phyloP scores from a whole-genome alignment of 2,329 filamentous ascomycete species.

The Penicillium concentricum region DNA sequence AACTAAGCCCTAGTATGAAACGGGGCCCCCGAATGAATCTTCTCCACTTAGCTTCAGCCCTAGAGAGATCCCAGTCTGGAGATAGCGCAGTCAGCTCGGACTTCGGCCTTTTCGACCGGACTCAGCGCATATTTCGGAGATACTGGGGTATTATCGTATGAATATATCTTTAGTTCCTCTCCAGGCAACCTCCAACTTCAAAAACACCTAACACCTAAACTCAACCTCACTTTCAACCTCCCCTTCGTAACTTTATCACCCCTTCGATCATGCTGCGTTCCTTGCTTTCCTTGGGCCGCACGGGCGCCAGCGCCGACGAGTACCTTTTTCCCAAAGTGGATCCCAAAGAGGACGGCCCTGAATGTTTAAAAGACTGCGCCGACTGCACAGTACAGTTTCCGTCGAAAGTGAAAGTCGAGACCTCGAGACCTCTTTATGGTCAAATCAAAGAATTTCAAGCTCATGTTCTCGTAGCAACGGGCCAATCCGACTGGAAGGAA shows the following conservation, averaged over 20 bases:
- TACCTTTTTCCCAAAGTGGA: conserved; percentile 41
- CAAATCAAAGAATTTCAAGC: conserved; percentile 37
- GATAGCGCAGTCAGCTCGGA: background rate
- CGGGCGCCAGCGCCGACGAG: conserved; percentile 17
- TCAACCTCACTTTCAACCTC: background rate
- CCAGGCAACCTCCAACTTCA: background rate
- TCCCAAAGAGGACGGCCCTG: conserved; percentile 32
- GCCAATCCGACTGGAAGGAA: conserved; percentile 39
- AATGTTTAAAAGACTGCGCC: conserved; percentile 37
- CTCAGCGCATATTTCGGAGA: background rate
- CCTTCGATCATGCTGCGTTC: conserved; percentile 32
- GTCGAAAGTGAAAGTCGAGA: conserved; percentile 37
- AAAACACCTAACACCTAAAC: background rate
- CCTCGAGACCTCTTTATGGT: conserved; percentile 32
- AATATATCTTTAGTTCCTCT: background rate
- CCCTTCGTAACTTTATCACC: background rate
- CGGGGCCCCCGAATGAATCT: background rate
- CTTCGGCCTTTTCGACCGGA: background rate
- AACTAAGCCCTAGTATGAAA: background rate
- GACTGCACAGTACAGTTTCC: conserved; percentile 39
- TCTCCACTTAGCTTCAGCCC: background rate
- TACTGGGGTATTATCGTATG: too few relatives aligned
- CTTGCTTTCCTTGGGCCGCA: conserved; percentile 29
- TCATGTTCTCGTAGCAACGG: conserved; percentile 41
- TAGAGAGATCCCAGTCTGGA: background rate